phyloP scores from a whole-genome alignment of 2,329 filamentous ascomycete species.

The Zymoseptoria tritici region DNA sequence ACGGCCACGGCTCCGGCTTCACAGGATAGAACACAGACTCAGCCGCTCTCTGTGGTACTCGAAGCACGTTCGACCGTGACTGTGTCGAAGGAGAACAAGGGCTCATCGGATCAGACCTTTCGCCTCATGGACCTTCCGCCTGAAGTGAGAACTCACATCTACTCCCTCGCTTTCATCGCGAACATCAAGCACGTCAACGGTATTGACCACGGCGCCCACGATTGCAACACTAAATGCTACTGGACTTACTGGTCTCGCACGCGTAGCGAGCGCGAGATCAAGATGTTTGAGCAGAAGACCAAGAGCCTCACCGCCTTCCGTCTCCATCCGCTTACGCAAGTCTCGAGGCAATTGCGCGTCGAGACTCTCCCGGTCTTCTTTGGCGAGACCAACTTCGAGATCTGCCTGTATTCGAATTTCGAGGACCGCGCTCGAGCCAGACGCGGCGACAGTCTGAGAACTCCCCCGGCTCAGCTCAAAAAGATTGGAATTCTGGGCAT shows the following conservation, averaged over 20 bases:
- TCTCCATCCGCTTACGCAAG: background rate
- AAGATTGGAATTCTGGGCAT: background rate
- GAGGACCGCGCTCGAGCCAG: background rate
- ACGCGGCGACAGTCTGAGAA: background rate
- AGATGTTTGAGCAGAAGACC: background rate
- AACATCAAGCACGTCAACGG: background rate
- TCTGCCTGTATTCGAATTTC: background rate
- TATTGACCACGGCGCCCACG: background rate
- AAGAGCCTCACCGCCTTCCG: background rate
- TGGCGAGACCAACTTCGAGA: background rate
- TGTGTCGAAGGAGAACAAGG: no score
- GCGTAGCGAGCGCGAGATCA: background rate
- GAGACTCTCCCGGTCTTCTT: background rate
- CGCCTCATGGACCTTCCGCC: background rate
- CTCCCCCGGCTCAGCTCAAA: background rate
- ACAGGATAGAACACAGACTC: no score
- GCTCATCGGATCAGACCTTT: no score
- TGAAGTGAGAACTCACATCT: background rate
- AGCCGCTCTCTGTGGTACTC: no score
- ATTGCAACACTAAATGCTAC: background rate
- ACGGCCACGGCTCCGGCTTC: no score
- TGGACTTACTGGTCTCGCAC: no score
- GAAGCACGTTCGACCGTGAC: no score
- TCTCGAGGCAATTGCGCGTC: background rate
- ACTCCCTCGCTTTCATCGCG: background rate